Conservation (phyloP, 2,329 filamentous ascomycete species). For the Drechslera avenae region DNA sequence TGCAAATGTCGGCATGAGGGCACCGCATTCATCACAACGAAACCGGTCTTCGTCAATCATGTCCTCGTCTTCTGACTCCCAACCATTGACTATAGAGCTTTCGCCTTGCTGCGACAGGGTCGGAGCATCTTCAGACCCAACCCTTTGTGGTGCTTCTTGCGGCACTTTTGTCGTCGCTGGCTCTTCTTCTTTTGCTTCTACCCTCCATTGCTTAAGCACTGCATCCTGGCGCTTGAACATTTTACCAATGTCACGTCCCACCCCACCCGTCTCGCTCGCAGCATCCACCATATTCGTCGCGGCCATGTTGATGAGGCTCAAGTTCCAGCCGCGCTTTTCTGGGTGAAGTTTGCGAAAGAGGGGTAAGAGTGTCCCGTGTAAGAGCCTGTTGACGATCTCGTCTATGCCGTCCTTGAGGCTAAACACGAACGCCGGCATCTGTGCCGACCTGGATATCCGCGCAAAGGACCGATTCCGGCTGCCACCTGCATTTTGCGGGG, state of each 20-base stretch:
- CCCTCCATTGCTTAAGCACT: constrained; percentile 69
- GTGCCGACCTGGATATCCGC: constrained; percentile 75
- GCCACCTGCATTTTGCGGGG: constrained; percentile 58
- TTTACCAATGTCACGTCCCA: constrained; percentile 74
- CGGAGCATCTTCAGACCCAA: constrained; percentile 43
- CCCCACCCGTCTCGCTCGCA: constrained; percentile 52
- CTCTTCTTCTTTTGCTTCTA: too few relatives aligned
- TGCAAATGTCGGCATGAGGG: constrained; percentile 63
- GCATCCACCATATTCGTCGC: constrained; percentile 77
- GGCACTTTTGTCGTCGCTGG: constrained; percentile 14
- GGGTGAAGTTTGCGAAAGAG: constrained; percentile 77
- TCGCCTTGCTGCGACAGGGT: constrained; percentile 31
- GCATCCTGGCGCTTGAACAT: constrained; percentile 83
- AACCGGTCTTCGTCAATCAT: constrained; percentile 40
- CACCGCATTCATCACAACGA: constrained; percentile 58
- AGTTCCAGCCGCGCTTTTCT: constrained; percentile 72
- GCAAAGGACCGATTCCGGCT: constrained; percentile 64
- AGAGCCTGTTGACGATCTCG: constrained; percentile 68
- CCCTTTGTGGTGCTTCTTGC: constrained; percentile 1
- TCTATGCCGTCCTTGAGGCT: constrained; percentile 63
- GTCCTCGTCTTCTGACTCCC: constrained; percentile 44
- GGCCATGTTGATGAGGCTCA: constrained; percentile 84
- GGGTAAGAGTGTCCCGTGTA: constrained; percentile 69
- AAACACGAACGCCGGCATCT: constrained; percentile 77
- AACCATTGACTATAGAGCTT: constrained; percentile 22